Evolutionary conservation across 116 monocot species (phyloP).

Genomic region (Iris pallida): DNA sequence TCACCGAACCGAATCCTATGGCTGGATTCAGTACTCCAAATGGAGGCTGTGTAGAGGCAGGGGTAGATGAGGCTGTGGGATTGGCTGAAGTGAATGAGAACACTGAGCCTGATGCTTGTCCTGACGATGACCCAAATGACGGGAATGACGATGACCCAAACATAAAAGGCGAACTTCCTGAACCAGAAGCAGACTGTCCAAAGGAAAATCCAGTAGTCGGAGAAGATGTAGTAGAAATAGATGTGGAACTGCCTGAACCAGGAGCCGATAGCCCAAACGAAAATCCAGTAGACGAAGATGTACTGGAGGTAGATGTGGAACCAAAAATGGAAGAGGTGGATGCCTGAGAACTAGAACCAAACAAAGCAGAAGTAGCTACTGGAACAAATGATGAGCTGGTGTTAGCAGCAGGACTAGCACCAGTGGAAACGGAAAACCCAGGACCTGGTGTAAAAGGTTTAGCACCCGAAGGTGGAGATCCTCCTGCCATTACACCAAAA

Average conservation of each 20-base stretch:
- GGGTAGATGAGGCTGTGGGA: constrained; percentile 6
- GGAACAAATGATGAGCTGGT: constrained; percentile 16
- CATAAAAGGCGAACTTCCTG: constrained; percentile 5
- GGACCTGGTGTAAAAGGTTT: constrained; percentile 15
- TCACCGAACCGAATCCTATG: constrained; percentile 11
- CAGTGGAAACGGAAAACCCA: constrained; percentile 15
- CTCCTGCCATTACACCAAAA: constrained; percentile 30
- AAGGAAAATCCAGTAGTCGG: constrained; percentile 13
- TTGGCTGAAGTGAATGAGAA: constrained; percentile 42
- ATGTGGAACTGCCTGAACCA: constrained; percentile 11
- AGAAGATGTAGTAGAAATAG: constrained; percentile 16
- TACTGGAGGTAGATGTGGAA: constrained; percentile 20
- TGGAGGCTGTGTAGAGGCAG: constrained; percentile 8
- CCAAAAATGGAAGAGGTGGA: constrained; percentile 30
- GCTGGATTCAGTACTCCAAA: constrained; percentile 28
- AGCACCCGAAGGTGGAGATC: constrained; percentile 12
- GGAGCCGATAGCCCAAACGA: constrained; percentile 9
- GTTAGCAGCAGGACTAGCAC: constrained; percentile 7
- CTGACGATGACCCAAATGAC: constrained; percentile 15
- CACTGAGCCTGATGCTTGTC: constrained; percentile 21
- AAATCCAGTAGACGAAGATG: constrained; percentile 8
- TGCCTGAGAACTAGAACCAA: constrained; percentile 26
- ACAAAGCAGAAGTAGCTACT: constrained; percentile 16
- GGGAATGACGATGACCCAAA: constrained; percentile 4
- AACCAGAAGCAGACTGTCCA: constrained; percentile 1